Conservation (phyloP, 1,284 basidiomycete genomes). For the Trametes versicolor region DNA sequence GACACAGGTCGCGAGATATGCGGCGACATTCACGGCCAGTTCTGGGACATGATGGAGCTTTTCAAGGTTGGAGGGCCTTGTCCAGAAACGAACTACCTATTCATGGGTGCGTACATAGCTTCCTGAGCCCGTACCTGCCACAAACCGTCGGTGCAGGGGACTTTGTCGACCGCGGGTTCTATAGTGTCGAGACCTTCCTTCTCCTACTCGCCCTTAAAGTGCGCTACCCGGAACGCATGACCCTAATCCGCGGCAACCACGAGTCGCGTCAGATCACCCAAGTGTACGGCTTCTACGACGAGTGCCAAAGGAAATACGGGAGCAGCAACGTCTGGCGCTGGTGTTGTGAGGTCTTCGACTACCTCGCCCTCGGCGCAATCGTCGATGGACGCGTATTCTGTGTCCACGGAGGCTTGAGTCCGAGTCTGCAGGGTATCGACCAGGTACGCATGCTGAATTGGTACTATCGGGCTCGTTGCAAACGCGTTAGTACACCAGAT, state of each 20-base stretch:
- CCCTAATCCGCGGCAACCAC: slow-evolving; percentile 97
- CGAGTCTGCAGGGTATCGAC: slow-evolving; percentile 85
- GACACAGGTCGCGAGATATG: slow-evolving; percentile 75
- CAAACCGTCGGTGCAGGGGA: slow-evolving; percentile 65
- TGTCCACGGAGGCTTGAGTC: slow-evolving; percentile 94
- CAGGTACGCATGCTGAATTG: slow-evolving; percentile 64
- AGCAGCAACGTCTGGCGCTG: slow-evolving; percentile 96
- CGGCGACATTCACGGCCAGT: slow-evolving; percentile 99
- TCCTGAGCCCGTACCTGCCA: background rate
- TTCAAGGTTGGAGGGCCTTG: slow-evolving; percentile 96
- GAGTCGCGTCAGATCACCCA: slow-evolving; percentile 99
- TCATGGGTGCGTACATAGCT: slow-evolving; percentile 82
- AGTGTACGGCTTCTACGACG: slow-evolving; percentile 99
- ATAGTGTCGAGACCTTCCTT: slow-evolving; percentile 97
- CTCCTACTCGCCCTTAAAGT: slow-evolving; percentile 96
- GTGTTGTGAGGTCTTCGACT: slow-evolving; percentile 99
- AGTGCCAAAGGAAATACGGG: slow-evolving; percentile 97
- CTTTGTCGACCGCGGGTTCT: slow-evolving; percentile 97
- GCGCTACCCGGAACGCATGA: slow-evolving; percentile 97
- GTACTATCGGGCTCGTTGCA: background rate
- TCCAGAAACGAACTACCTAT: slow-evolving; percentile 97
- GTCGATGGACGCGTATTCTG: slow-evolving; percentile 96
- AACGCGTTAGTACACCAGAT: slow-evolving; percentile 64
- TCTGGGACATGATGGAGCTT: slow-evolving; percentile 97
- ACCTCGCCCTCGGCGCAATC: slow-evolving; percentile 92